Conservation (phyloP, 2,329 filamentous ascomycete genomes). For the Paramyrothecium sp. region DNA sequence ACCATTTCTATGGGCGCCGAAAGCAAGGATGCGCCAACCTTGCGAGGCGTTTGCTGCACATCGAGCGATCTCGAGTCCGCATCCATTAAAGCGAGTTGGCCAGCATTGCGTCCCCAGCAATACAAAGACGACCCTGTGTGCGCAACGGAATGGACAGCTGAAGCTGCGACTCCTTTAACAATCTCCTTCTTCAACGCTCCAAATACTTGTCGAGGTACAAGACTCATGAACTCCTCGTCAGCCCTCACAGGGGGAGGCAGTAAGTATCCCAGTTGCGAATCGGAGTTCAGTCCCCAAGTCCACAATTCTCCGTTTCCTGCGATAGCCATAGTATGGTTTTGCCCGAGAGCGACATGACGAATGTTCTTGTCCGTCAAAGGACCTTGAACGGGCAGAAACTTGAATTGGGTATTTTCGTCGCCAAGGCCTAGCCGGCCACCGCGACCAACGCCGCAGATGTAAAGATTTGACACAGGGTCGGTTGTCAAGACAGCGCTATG, state of each 20-base stretch:
- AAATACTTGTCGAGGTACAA: slow-evolving; percentile 83
- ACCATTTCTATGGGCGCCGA: slow-evolving; percentile 72
- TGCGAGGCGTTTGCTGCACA: slow-evolving; percentile 77
- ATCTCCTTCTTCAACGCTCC: slow-evolving; percentile 84
- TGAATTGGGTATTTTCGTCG: slow-evolving; percentile 86
- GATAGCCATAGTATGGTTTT: slow-evolving; percentile 86
- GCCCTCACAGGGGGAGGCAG: slow-evolving; percentile 64
- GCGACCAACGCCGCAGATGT: slow-evolving; percentile 87
- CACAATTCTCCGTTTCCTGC: slow-evolving; percentile 86
- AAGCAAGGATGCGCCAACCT: slow-evolving; percentile 77
- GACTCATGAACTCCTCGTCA: slow-evolving; percentile 82
- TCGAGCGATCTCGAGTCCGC: slow-evolving; percentile 91
- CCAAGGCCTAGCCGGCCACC: slow-evolving; percentile 87
- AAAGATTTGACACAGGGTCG: slow-evolving; percentile 86
- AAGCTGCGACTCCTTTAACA: slow-evolving; percentile 82
- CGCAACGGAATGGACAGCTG: slow-evolving; percentile 86
- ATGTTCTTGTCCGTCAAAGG: slow-evolving; percentile 75
- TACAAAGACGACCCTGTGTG: slow-evolving; percentile 80
- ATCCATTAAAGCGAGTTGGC: slow-evolving; percentile 90
- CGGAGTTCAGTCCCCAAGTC: slow-evolving; percentile 89
- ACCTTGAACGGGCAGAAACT: slow-evolving; percentile 77
- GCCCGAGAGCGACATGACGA: slow-evolving; percentile 76
- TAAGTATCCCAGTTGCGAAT: slow-evolving; percentile 82
- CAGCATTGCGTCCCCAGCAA: slow-evolving; percentile 93
- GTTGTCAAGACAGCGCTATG: slow-evolving; percentile 86